These are phyloP conservation scores for Podaxis pistillaris DNA, from an alignment of 768 basidiomycete species.

Conservation along the genomic window DNA sequence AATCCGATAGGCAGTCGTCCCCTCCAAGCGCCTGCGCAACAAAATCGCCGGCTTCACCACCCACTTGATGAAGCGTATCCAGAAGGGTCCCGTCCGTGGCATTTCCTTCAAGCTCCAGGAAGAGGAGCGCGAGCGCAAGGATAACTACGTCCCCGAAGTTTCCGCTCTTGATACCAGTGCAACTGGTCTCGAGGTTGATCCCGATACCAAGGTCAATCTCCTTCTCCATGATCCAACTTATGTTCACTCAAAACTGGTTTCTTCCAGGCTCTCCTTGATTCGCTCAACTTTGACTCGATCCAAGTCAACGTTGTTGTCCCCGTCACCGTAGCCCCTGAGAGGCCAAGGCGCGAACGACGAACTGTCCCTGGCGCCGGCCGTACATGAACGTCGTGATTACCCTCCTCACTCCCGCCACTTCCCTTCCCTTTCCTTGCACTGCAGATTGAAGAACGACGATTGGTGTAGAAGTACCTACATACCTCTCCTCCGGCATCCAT, in stretches of 20 bases:
- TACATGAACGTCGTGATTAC: background rate
- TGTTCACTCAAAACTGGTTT: background rate
- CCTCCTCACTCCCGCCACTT: too few species aligned
- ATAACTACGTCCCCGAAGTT: constrained; percentile 98
- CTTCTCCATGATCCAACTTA: background rate
- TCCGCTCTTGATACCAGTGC: constrained; percentile 86
- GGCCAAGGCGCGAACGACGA: constrained; percentile 74
- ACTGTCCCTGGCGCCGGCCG: constrained; percentile 80
- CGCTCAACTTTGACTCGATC: constrained; percentile 95
- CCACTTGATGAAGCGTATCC: constrained; percentile 99
- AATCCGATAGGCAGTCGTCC: constrained; percentile 75
- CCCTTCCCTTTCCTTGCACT: background rate
- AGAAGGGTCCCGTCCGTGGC: constrained; percentile 95
- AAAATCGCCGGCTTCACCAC: constrained; percentile 99
- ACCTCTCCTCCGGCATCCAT: background rate
- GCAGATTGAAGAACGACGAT: background rate
- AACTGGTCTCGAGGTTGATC: constrained; percentile 82
- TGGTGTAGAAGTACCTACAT: background rate
- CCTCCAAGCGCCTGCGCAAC: constrained; percentile 98
- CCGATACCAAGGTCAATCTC: constrained; percentile 82
- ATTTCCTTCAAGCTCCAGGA: constrained; percentile 99
- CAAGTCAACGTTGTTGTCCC: constrained; percentile 67
- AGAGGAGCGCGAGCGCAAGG: constrained; percentile 98
- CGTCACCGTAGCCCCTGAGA: constrained; percentile 64
- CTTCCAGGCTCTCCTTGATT: constrained; percentile 75